A percentile compares a stretch with the other conserved stretches of the same genome.
Evolutionary conservation across 441 rosid species (phyloP).

Genomic region (Breynia disticha): DNA sequence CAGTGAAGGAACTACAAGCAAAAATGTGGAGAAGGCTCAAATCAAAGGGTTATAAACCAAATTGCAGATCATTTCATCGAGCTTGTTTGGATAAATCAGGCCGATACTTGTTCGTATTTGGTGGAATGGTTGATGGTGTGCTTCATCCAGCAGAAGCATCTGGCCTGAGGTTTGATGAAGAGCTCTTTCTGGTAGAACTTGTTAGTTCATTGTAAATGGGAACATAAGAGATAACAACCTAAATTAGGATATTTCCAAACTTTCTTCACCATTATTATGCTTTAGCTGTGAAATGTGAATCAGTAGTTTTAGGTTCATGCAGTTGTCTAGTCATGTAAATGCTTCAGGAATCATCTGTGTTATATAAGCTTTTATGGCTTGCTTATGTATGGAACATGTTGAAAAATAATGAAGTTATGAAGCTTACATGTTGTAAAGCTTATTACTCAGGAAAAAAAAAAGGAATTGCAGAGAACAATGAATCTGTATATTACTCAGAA

Average conservation of each 20-base stretch:
- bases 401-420: no score
- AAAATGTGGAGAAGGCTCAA: constrained; percentile 59
- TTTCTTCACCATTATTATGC: neutral
- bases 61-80: constrained; percentile 66
- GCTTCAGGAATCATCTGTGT: no score
- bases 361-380: no score
- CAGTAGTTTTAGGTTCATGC: no score
- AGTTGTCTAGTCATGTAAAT: no score
- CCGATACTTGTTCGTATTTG: constrained; percentile 52
- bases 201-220: constrained; percentile 29
- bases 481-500: no score
- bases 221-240: constrained; percentile 4
- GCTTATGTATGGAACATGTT: no score
- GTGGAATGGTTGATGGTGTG: constrained; percentile 81
- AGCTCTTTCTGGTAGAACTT: constrained; percentile 66
- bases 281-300: no score
- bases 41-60: constrained; percentile 42
- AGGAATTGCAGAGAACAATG: no score
- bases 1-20: constrained; percentile 22
- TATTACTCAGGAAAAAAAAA: no score
- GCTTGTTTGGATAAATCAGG: constrained; percentile 74
- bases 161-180: constrained; percentile 63
- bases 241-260: neutral
- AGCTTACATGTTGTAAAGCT: no score
- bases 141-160: constrained; percentile 40